Evolutionary conservation across 2,329 filamentous ascomycete genomes (phyloP).

Genomic region (Phoma sp.): DNA sequence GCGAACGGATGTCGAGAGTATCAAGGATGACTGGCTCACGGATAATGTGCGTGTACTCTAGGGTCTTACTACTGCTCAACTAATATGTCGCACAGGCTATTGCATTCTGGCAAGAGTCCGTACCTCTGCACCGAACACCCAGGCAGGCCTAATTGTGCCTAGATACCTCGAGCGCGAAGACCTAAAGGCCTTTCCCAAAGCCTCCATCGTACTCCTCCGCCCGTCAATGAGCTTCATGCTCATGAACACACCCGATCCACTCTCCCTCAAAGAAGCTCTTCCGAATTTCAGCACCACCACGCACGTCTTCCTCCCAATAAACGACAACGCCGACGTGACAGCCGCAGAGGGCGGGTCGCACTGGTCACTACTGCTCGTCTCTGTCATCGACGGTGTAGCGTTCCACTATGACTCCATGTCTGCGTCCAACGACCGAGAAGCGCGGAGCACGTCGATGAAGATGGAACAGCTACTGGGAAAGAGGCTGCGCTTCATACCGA

Average conservation of each 20-base stretch:
- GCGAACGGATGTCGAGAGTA: slow-evolving; percentile 83
- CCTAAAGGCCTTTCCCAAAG: slow-evolving; percentile 78
- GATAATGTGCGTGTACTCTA: slow-evolving; percentile 73
- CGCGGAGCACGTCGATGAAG: slow-evolving; percentile 70
- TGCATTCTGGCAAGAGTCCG: slow-evolving; percentile 94
- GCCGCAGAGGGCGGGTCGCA: slow-evolving; percentile 91
- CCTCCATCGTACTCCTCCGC: slow-evolving; percentile 86
- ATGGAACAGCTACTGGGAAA: slow-evolving; percentile 72
- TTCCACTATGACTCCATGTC: slow-evolving; percentile 96
- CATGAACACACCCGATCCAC: slow-evolving; percentile 71
- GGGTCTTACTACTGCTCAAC: background rate
- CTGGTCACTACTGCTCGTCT: slow-evolving; percentile 93
- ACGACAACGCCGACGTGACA: slow-evolving; percentile 80
- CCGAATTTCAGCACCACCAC: slow-evolving; percentile 82
- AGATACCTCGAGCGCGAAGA: slow-evolving; percentile 89
- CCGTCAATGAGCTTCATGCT: slow-evolving; percentile 93
- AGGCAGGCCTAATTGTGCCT: slow-evolving; percentile 7
- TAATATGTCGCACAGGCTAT: slow-evolving; percentile 70
- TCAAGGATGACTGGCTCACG: slow-evolving; percentile 94
- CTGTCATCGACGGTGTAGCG: slow-evolving; percentile 83
- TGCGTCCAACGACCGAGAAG: slow-evolving; percentile 77
- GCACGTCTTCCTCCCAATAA: slow-evolving; percentile 95
- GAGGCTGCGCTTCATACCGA: slow-evolving; percentile 75
- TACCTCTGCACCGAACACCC: background rate
- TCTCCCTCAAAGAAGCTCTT: slow-evolving; percentile 68